Evolutionary conservation across 2,329 filamentous ascomycete genomes (phyloP).

Genomic region (Colletotrichum sp.): DNA sequence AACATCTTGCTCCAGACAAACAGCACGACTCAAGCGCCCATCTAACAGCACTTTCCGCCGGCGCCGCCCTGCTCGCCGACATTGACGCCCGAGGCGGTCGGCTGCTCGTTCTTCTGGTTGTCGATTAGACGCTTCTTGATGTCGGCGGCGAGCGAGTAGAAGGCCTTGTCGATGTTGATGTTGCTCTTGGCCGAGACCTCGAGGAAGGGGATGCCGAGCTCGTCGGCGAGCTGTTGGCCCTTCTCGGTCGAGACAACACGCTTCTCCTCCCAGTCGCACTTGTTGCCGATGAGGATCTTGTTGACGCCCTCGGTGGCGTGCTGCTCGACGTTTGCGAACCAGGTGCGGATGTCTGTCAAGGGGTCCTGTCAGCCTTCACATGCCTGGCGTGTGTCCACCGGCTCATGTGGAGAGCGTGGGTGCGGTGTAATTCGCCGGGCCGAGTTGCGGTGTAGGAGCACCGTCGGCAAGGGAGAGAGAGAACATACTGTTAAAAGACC

Average conservation of each 20-base stretch:
- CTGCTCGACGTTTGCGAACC: slow-evolving; percentile 99
- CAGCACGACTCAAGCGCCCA: neutral
- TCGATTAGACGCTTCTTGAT: slow-evolving; percentile 99
- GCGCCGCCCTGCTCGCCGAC: slow-evolving; percentile 68
- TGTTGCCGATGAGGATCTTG: slow-evolving; percentile 99
- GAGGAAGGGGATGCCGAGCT: slow-evolving; percentile 96
- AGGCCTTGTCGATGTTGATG: slow-evolving; percentile 99
- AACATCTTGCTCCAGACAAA: neutral
- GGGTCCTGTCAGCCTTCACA: slow-evolving; percentile 25
- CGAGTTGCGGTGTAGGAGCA: neutral
- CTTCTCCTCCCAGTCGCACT: slow-evolving; percentile 99
- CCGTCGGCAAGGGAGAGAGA: neutral
- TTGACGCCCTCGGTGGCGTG: slow-evolving; percentile 98
- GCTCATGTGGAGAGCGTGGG: neutral
- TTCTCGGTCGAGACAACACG: slow-evolving; percentile 91
- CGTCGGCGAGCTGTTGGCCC: slow-evolving; percentile 91
- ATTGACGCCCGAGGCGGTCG: slow-evolving; percentile 64
- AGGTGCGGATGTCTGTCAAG: slow-evolving; percentile 88
- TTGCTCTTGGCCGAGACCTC: slow-evolving; percentile 99
- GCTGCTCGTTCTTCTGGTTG: slow-evolving; percentile 78
- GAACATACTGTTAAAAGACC: slow-evolving; percentile 88
- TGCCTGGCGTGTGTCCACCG: neutral
- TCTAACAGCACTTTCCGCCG: slow-evolving; percentile 79
- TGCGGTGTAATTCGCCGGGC: neutral
- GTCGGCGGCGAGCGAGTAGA: slow-evolving; percentile 91